Percentiles rank a stretch among this genome's conserved stretches.
phyloP scores from a whole-genome alignment of 768 basidiomycete species.

The Mycena maculata region DNA sequence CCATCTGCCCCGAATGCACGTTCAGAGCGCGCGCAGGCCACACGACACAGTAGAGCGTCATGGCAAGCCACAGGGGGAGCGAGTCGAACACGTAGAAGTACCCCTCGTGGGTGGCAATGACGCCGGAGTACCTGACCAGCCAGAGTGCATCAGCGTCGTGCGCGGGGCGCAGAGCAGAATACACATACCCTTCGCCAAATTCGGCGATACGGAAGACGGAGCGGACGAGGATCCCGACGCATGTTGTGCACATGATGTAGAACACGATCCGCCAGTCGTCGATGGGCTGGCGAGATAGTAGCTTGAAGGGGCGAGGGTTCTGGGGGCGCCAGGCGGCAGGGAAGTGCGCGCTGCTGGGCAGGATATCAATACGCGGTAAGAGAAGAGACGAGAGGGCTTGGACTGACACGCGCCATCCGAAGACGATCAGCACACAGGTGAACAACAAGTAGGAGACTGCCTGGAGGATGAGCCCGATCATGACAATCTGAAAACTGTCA shows the following conservation, averaged over 20 bases:
- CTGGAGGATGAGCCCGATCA: slow-evolving; percentile 58
- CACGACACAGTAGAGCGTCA: slow-evolving; percentile 48
- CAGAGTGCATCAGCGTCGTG: neutral
- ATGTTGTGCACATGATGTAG: slow-evolving; percentile 7
- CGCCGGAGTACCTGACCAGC: slow-evolving; percentile 41
- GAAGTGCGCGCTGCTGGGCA: slow-evolving; percentile 4
- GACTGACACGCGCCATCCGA: slow-evolving; percentile 33
- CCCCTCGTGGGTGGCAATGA: slow-evolving; percentile 57
- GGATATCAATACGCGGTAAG: no score
- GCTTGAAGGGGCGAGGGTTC: neutral
- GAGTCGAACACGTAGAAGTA: slow-evolving; percentile 68
- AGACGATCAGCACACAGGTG: slow-evolving; percentile 47
- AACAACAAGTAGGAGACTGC: slow-evolving; percentile 53
- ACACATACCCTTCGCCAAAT: slow-evolving; percentile 56
- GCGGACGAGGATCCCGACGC: slow-evolving; percentile 50
- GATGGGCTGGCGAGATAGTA: slow-evolving; percentile 15
- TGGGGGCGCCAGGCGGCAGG: slow-evolving; percentile 9
- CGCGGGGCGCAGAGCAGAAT: neutral
- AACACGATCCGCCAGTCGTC: slow-evolving; percentile 29
- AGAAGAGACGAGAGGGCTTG: neutral
- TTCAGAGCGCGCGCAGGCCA: slow-evolving; percentile 31
- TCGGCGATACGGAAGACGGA: slow-evolving; percentile 63
- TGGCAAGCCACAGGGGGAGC: slow-evolving; percentile 61
- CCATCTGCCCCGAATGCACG: neutral
- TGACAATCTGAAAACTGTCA: slow-evolving; percentile 54